Conservation (phyloP, 139 green algal species). For the Mesotaenium endlicherianum region DNA sequence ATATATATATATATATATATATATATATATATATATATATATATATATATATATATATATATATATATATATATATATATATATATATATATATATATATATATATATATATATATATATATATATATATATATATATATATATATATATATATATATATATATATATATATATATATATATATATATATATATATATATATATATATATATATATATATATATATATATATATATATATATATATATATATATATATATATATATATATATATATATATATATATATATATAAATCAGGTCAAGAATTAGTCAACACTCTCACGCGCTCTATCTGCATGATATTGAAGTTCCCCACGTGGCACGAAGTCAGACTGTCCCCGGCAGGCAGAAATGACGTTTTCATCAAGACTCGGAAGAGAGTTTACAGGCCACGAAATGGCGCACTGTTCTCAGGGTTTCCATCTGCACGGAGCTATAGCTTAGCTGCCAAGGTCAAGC, state of each 20-base stretch:
- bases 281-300: too few species aligned
- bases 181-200: background rate
- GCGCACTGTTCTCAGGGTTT: too few species aligned
- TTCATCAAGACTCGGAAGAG: too few species aligned
- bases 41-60: background rate
- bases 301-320: too few species aligned
- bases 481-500: too few species aligned
- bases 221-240: background rate
- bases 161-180: background rate
- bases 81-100: background rate
- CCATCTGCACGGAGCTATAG: too few species aligned
- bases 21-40: background rate
- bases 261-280: too few species aligned
- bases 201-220: background rate
- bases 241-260: background rate
- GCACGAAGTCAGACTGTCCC: too few species aligned
- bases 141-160: background rate
- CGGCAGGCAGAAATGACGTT: too few species aligned
- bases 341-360: too few species aligned
- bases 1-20: background rate
- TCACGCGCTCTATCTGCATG: too few species aligned
- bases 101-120: background rate
- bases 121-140: background rate
- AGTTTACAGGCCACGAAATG: too few species aligned
- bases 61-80: background rate